These are phyloP conservation scores for Ogataea haglerorum DNA, from an alignment of 805 yeast genomes.

Conservation along the genomic window DNA sequence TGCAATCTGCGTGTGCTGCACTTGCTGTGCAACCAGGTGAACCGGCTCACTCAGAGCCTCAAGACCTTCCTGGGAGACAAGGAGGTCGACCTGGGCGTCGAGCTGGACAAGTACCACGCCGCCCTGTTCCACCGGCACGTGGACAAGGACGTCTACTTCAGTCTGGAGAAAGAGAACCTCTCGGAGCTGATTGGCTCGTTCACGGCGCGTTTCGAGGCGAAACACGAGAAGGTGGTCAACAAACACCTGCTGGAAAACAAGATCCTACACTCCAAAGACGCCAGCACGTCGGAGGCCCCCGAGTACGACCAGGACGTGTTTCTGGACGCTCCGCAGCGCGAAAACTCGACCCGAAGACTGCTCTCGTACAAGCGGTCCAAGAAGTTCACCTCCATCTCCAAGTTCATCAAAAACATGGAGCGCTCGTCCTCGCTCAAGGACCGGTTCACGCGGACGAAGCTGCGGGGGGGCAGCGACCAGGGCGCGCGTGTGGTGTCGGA, in stretches of 20 bases:
- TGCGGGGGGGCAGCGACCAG: constrained; percentile 4
- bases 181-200: constrained; percentile 48
- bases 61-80: constrained; percentile 54
- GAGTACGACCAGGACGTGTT: constrained; percentile 14
- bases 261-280: constrained; percentile 25
- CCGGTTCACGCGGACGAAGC: constrained; percentile 19
- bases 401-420: constrained; percentile 53
- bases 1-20: constrained; percentile 77
- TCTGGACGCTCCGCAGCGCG: constrained; percentile 10
- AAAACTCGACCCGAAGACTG: constrained; percentile 14
- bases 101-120: constrained; percentile 68
- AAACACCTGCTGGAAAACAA: constrained; percentile 34
- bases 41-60: constrained; percentile 59
- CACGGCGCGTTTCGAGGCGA: constrained; percentile 43
- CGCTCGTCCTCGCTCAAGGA: constrained; percentile 37
- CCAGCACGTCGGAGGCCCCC: constrained; percentile 12
- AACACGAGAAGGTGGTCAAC: constrained; percentile 35
- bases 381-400: constrained; percentile 28
- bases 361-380: constrained; percentile 20
- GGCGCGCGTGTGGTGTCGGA: constrained; percentile 13
- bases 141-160: constrained; percentile 65
- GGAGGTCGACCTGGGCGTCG: constrained; percentile 42
- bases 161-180: constrained; percentile 63
- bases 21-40: constrained; percentile 55
- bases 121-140: constrained; percentile 72